Evolutionary conservation across 2,329 filamentous ascomycete species (phyloP).

Genomic region (Aspergillus brasiliensis): DNA sequence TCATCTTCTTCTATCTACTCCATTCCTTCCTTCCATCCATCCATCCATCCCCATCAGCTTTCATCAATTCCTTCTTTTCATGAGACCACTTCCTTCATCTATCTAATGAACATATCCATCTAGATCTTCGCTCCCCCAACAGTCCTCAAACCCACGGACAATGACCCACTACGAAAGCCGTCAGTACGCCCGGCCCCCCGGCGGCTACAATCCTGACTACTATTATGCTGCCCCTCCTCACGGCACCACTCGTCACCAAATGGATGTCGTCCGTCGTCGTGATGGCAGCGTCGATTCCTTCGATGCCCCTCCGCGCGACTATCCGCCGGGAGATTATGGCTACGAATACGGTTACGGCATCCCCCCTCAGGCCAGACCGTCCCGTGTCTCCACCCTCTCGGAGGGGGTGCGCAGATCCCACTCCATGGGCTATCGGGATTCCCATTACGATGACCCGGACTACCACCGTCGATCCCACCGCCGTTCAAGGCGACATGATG

Average conservation of each 20-base stretch:
- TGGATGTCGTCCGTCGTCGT: slow-evolving; percentile 25
- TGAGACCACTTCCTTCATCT: not conserved
- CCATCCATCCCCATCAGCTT: not conserved
- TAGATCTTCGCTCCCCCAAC: not conserved
- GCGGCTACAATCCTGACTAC: slow-evolving; percentile 30
- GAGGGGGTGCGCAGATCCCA: slow-evolving; percentile 41
- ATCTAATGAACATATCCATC: not conserved
- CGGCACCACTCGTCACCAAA: slow-evolving; percentile 14
- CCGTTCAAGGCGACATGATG: slow-evolving; percentile 51
- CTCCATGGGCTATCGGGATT: slow-evolving; percentile 37
- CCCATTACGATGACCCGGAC: slow-evolving; percentile 36
- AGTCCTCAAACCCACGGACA: slow-evolving; percentile 7
- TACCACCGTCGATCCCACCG: slow-evolving; percentile 40
- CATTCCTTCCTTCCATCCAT: too few relatives aligned
- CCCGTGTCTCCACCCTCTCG: slow-evolving; percentile 33
- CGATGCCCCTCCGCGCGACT: slow-evolving; percentile 83
- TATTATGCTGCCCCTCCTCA: slow-evolving; percentile 29
- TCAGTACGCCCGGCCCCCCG: slow-evolving; percentile 30
- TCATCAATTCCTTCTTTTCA: not conserved
- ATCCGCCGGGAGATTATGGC: slow-evolving; percentile 64
- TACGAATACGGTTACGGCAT: slow-evolving; percentile 46
- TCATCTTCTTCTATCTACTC: slow-evolving; percentile 12
- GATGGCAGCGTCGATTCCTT: slow-evolving; percentile 74
- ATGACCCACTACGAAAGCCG: slow-evolving; percentile 44
- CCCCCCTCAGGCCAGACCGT: slow-evolving; percentile 24